These are phyloP conservation scores for Platismatia glauca DNA, from an alignment of 495 filamentous ascomycete genomes.

Conservation along the genomic window DNA sequence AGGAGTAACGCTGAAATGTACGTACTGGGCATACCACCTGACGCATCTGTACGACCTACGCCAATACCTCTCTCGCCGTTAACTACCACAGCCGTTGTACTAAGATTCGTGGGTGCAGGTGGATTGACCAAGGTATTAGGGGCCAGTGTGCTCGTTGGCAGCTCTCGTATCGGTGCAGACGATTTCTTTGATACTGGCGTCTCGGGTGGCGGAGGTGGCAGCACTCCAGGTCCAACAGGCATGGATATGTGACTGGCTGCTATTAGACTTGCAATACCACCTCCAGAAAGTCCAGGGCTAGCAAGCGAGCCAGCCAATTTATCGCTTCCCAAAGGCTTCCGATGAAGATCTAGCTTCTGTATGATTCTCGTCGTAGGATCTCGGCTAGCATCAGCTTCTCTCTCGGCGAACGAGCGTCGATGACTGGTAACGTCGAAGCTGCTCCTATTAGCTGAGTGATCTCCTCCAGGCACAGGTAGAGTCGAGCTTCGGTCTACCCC, in stretches of 20 bases:
- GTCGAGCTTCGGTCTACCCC: constrained; percentile 51
- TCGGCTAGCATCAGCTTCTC: constrained; percentile 54
- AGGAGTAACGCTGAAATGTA: too few species aligned
- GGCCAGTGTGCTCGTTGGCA: constrained; percentile 59
- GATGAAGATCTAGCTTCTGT: constrained; percentile 83
- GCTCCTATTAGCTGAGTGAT: constrained; percentile 46
- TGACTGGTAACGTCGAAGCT: constrained; percentile 60
- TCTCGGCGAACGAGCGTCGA: constrained; percentile 40
- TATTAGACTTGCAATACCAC: constrained; percentile 81
- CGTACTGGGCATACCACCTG: constrained; percentile 58
- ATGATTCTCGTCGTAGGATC: constrained; percentile 83
- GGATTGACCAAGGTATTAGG: constrained; percentile 76
- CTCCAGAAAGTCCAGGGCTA: constrained; percentile 35
- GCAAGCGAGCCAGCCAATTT: constrained; percentile 31
- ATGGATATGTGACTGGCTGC: constrained; percentile 76
- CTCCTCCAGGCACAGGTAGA: constrained; percentile 58
- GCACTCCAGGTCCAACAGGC: constrained; percentile 41
- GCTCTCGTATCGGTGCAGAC: constrained; percentile 27
- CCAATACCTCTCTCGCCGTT: constrained; percentile 64
- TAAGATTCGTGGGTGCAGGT: constrained; percentile 78
- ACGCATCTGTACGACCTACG: constrained; percentile 48
- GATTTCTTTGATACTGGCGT: constrained; percentile 21
- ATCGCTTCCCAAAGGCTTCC: constrained; percentile 51
- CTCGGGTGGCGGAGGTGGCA: constrained; percentile 31
- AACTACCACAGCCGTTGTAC: constrained; percentile 73